These are phyloP conservation scores for Pyrenochaeta sp. DNA, from an alignment of 2,329 filamentous ascomycete species.

Conservation along the genomic window DNA sequence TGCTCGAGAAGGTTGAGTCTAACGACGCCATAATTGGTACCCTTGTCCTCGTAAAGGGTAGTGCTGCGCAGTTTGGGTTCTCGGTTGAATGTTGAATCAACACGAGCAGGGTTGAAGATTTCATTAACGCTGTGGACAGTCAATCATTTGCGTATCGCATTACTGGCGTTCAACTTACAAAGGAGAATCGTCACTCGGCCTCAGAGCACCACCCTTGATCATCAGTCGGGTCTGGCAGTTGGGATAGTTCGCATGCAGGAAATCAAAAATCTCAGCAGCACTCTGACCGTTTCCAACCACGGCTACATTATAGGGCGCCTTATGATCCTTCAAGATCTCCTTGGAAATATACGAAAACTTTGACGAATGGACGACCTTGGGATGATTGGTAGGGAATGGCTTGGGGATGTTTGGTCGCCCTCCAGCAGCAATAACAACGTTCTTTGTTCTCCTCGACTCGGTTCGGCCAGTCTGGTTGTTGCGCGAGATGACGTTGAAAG, in stretches of 20 bases:
- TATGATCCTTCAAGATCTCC: conserved; percentile 64
- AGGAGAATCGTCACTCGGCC: conserved; percentile 92
- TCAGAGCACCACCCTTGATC: conserved; percentile 82
- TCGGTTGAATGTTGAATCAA: conserved; percentile 77
- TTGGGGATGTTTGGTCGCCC: conserved; percentile 75
- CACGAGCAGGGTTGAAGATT: conserved; percentile 88
- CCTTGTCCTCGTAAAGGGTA: conserved; percentile 72
- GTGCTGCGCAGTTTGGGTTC: conserved; percentile 67
- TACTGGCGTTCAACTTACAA: conserved; percentile 72
- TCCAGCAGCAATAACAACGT: conserved; percentile 75
- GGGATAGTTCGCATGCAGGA: conserved; percentile 81
- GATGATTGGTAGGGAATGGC: conserved; percentile 71
- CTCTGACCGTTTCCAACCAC: conserved; percentile 91
- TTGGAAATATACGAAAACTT: conserved; percentile 75
- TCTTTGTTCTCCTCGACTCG: conserved; percentile 64
- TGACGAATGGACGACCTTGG: conserved; percentile 85
- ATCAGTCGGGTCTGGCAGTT: conserved; percentile 79
- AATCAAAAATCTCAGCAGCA: conserved; percentile 93
- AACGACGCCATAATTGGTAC: conserved; percentile 95
- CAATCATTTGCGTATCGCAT: conserved; percentile 24
- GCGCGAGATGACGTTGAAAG: conserved; percentile 72
- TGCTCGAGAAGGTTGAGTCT: conserved; percentile 88
- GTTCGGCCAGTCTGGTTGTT: conserved; percentile 65
- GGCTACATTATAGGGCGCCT: conserved; percentile 73
- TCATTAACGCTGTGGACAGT: conserved; percentile 77